These are phyloP conservation scores for Zymoseptoria crescenta DNA, from an alignment of 2,329 filamentous ascomycete genomes.

Conservation along the genomic window DNA sequence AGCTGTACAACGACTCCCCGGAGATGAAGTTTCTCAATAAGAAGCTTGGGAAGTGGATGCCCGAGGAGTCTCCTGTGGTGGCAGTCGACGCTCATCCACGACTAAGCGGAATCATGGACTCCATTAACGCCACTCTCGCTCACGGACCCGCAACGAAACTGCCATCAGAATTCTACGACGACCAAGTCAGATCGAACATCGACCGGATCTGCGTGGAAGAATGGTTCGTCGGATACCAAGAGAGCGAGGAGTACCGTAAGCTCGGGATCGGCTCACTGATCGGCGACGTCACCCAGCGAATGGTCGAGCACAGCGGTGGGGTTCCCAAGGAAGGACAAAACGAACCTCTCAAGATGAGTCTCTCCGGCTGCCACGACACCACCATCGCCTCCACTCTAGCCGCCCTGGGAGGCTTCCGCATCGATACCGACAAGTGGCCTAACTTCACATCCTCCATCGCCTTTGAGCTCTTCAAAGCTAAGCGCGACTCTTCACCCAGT, in stretches of 20 bases:
- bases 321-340: conserved; percentile 32
- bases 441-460: conserved; percentile 90
- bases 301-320: conserved; percentile 39
- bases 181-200: conserved; percentile 59
- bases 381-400: conserved; percentile 74
- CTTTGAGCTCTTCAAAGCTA: conserved; percentile 73
- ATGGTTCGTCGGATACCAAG: conserved; percentile 83
- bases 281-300: conserved; percentile 63
- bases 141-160: conserved; percentile 73
- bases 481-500: conserved; percentile 19
- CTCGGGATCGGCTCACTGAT: conserved; percentile 79
- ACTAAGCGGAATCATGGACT: conserved; percentile 88
- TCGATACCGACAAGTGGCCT: conserved; percentile 64
- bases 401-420: conserved; percentile 69
- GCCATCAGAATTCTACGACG: conserved; percentile 81
- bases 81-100: conserved; percentile 79
- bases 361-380: conserved; percentile 89
- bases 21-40: conserved; percentile 80
- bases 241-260: conserved; percentile 78
- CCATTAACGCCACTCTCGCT: conserved; percentile 78
- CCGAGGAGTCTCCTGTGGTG: conserved; percentile 55
- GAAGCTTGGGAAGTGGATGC: conserved; percentile 79
- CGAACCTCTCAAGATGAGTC: conserved; percentile 58
- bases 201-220: conserved; percentile 74
- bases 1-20: conserved; percentile 49